A percentile compares a stretch with the other conserved stretches of the same genome.
Conservation (phyloP, 192 early-diverging fungal genomes). For the Linnemannia hyalina region DNA sequence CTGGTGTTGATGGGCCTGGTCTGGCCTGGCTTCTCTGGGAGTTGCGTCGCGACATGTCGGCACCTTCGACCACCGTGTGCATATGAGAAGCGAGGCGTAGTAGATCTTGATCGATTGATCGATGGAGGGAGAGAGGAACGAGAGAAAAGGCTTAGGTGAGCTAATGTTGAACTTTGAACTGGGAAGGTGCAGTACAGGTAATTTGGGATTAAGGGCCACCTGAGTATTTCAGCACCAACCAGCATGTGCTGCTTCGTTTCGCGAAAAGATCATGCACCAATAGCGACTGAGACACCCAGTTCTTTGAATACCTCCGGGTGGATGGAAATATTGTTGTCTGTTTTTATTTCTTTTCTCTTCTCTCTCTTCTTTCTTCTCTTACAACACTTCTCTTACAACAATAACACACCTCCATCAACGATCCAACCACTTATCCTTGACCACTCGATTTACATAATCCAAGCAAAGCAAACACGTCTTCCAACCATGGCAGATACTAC, state of each 20-base stretch:
- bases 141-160: no score
- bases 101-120: no score
- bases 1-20: neutral
- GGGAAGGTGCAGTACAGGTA: no score
- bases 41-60: neutral
- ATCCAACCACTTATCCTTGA: neutral
- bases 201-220: neutral
- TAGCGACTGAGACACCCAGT: neutral
- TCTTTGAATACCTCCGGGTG: neutral
- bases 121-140: no score
- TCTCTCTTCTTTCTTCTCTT: neutral
- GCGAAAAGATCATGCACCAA: neutral
- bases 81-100: neutral
- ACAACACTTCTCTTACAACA: neutral
- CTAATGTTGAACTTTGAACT: no score
- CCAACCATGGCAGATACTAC: neutral
- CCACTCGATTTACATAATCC: neutral
- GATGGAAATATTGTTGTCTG: neutral
- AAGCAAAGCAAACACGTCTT: neutral
- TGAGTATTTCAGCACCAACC: neutral
- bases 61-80: no score
- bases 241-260: neutral
- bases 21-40: neutral
- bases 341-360: neutral
- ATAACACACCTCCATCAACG: neutral